Evolutionary conservation across 495 filamentous ascomycete species (phyloP).

Genomic region (Hypoxylon perforatum): DNA sequence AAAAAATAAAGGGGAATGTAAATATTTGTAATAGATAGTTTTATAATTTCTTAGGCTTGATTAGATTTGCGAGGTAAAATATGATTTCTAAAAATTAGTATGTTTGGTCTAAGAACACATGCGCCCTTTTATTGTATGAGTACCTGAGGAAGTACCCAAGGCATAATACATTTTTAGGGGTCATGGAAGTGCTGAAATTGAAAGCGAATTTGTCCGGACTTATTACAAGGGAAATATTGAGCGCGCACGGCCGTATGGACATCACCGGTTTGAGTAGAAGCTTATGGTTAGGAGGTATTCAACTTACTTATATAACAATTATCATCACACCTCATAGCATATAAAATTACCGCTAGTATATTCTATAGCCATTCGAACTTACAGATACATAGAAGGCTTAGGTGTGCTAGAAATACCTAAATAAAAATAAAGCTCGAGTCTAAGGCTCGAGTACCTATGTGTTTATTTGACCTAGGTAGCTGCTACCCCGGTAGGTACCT

Average conservation of each 20-base stretch:
- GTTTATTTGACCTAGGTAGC: neutral
- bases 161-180: neutral
- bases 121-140: neutral
- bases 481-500: too few species aligned
- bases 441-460: neutral
- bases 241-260: neutral
- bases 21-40: too few species aligned
- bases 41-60: too few species aligned
- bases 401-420: neutral
- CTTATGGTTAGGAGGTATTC: too few species aligned
- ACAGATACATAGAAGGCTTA: neutral
- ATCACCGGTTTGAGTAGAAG: neutral
- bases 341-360: slow-evolving; percentile 11
- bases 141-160: neutral
- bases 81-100: neutral
- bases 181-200: neutral
- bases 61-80: neutral
- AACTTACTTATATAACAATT: neutral
- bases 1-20: too few species aligned
- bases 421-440: neutral
- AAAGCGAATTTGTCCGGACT: neutral
- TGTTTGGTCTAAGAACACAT: neutral
- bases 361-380: too few species aligned
- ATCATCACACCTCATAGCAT: slow-evolving; percentile 3
- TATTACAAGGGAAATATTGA: neutral